Base-by-base conservation (phyloP, 2,329 filamentous ascomycete species). In the Xylariaceae sp. region DNA sequence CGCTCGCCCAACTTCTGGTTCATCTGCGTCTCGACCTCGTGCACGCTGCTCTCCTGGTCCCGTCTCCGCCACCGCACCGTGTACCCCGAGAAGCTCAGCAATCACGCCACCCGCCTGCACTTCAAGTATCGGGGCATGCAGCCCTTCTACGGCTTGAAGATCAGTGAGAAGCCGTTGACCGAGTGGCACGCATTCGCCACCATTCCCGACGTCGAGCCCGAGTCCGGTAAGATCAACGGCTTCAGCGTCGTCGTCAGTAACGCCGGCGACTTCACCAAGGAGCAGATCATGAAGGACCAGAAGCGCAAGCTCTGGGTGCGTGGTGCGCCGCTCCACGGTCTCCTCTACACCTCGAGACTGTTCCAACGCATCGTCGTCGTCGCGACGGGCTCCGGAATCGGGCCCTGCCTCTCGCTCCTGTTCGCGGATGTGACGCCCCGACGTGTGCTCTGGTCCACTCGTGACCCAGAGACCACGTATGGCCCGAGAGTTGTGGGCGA, bases 101-200 rank as follows among this genome's bases (percentile, higher is more conserved):
- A 74, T 26, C 87, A 91, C 64, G 87, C 86, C 26, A 71, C 87
- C 15, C 79, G 82, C 26, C 74, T 93, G 17, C 79, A 85, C 57
- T 85, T 90, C 59, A 69, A 73, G 56, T 81, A 86, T 63, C 71
- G 76, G 28, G 69, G 73, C 16, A 78, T 80, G 29, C 68, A 73
- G 34, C 71, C 74, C 42, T 73, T 78, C 53, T 73, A 76, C 43
- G 76, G 74, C 18, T 68, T 80, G 37, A 78, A 83, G 39, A 65
- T 89, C 17, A 78, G 83, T 9, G 74, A 76, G 43, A 71, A 73
- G 18, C 85, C 85, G 0, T 65, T 88, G 33, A 66, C 73, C 13
- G 85, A 90, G 64, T 88, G 83, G 73, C 86, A 90, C 64, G 78
- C 81, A 1, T 90, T 90, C 57, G 86, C 85, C 28, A 84, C 83